phyloP scores from a whole-genome alignment of 1,139 yeast genomes.

The Debaryomyces fabryi region DNA sequence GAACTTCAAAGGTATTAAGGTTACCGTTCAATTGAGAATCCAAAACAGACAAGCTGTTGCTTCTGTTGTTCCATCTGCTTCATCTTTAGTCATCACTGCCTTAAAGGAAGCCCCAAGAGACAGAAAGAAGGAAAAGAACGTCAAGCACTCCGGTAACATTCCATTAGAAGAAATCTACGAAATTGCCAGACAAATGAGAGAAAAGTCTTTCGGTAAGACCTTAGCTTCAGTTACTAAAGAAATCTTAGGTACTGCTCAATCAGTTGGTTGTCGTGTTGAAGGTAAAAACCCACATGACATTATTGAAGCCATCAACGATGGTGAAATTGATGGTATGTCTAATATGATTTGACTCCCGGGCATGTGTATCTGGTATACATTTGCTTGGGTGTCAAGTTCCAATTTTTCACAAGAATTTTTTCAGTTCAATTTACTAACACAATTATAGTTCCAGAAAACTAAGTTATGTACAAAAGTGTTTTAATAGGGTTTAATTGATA shows the following conservation, averaged over 20 bases:
- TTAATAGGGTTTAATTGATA: slow-evolving; percentile 39
- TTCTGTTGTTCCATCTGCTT: slow-evolving; percentile 99
- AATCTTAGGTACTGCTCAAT: slow-evolving; percentile 99
- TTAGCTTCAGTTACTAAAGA: slow-evolving; percentile 97
- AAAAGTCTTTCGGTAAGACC: slow-evolving; percentile 97
- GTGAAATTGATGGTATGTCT: slow-evolving; percentile 73
- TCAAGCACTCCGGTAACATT: slow-evolving; percentile 99
- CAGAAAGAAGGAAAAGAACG: slow-evolving; percentile 99
- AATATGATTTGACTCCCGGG: background rate
- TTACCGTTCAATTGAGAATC: slow-evolving; percentile 96
- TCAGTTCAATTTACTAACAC: slow-evolving; percentile 12
- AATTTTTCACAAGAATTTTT: background rate
- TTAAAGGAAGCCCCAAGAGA: slow-evolving; percentile 99
- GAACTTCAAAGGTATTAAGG: slow-evolving; percentile 98
- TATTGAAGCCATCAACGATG: slow-evolving; percentile 96
- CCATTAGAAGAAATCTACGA: slow-evolving; percentile 95
- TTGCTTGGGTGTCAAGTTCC: background rate
- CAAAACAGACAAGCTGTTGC: slow-evolving; percentile 99
- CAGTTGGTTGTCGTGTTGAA: slow-evolving; percentile 98
- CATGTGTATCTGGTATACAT: slow-evolving; percentile 6
- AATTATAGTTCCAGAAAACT: slow-evolving; percentile 72
- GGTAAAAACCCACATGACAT: slow-evolving; percentile 99
- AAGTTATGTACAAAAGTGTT: slow-evolving; percentile 46
- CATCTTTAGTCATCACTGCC: slow-evolving; percentile 98
- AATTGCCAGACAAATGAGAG: slow-evolving; percentile 97